phyloP scores from a whole-genome alignment of 768 basidiomycete genomes.

The Collybia sp. region DNA sequence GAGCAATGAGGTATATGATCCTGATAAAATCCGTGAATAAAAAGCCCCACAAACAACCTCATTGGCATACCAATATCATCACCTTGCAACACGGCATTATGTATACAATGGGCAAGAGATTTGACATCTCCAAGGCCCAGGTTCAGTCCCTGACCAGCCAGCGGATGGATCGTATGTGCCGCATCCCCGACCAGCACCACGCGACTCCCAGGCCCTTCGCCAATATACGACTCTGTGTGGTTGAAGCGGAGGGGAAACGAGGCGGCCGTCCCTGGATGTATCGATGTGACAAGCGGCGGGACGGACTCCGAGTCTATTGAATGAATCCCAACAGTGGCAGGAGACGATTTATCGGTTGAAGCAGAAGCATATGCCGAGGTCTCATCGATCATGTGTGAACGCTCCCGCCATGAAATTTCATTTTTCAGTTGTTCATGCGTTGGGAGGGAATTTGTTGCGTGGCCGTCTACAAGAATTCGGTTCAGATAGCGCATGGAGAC shows the following conservation, averaged over 20 bases:
- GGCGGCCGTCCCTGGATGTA: slow-evolving; percentile 73
- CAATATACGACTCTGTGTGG: slow-evolving; percentile 85
- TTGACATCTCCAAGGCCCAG: slow-evolving; percentile 87
- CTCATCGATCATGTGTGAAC: slow-evolving; percentile 58
- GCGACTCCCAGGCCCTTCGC: slow-evolving; percentile 58
- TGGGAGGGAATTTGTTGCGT: slow-evolving; percentile 38
- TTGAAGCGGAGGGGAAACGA: slow-evolving; percentile 88
- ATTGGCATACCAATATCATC: slow-evolving; percentile 73
- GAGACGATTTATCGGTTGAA: slow-evolving; percentile 9
- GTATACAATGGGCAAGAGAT: slow-evolving; percentile 62
- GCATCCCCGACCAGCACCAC: slow-evolving; percentile 95
- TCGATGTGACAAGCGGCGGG: slow-evolving; percentile 69
- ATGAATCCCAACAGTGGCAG: slow-evolving; percentile 44
- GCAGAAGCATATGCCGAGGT: slow-evolving; percentile 61
- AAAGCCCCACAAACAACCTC: background rate
- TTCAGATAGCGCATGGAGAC: slow-evolving; percentile 68
- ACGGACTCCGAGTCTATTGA: slow-evolving; percentile 54
- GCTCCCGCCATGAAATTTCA: slow-evolving; percentile 73
- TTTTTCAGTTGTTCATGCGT: slow-evolving; percentile 44
- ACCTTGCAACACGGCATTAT: slow-evolving; percentile 52
- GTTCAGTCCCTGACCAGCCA: slow-evolving; percentile 96
- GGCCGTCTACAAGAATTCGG: slow-evolving; percentile 51
- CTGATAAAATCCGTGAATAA: slow-evolving; percentile 29
- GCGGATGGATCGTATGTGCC: slow-evolving; percentile 90
- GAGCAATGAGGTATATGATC: slow-evolving; percentile 68